Percentiles rank a stretch among this genome's conserved stretches.
phyloP scores from a whole-genome alignment of 768 basidiomycete genomes.

The Amyloporia xantha region DNA sequence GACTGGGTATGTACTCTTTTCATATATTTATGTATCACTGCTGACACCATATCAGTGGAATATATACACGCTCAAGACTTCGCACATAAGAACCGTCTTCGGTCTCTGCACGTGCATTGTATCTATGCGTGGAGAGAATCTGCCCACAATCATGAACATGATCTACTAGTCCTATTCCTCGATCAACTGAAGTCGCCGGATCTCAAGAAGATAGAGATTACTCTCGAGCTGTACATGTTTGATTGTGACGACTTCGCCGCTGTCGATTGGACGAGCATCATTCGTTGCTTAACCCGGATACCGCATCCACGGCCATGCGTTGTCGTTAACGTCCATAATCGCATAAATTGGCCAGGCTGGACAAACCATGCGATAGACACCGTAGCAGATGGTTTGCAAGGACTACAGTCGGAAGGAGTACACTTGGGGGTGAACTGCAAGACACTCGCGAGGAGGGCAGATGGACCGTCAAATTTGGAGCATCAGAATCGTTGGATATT shows the following conservation, averaged over 20 bases:
- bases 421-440: neutral
- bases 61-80: neutral
- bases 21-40: neutral
- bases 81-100: neutral
- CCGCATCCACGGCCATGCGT: neutral
- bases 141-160: neutral
- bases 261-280: neutral
- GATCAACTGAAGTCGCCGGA: neutral
- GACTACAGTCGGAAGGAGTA: neutral
- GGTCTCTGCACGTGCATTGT: neutral
- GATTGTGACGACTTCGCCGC: neutral
- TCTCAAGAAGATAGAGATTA: neutral
- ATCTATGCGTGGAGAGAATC: neutral
- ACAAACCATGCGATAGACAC: neutral
- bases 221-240: neutral
- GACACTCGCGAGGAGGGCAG: neutral
- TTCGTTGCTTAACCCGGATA: neutral
- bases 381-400: neutral
- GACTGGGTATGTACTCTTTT: neutral
- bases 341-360: neutral
- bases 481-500: neutral
- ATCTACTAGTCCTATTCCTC: neutral
- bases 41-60: neutral
- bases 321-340: neutral
- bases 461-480: neutral